Conservation (phyloP, 495 filamentous ascomycete species). For the Hypoxylon rickii region DNA sequence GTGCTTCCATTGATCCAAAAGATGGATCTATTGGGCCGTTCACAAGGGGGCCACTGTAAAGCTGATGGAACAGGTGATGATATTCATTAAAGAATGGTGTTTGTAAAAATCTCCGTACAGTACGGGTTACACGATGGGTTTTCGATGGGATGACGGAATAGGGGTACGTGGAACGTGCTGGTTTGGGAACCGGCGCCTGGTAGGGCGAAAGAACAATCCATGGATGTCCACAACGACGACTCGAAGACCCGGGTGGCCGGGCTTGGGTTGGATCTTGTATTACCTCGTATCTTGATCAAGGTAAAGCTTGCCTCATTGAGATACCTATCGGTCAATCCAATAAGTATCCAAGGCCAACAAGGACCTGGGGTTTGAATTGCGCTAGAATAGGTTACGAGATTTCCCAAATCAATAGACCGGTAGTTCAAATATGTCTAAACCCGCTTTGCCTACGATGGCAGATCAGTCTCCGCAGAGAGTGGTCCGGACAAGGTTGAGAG, state of each 20-base stretch:
- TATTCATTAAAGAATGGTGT: not conserved
- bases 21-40: not conserved
- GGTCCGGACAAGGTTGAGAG: slow-evolving; percentile 9
- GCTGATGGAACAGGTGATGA: not conserved
- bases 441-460: not conserved
- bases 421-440: not conserved
- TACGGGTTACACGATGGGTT: not conserved
- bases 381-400: no score
- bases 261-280: not conserved
- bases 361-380: no score
- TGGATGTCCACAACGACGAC: no score
- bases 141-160: not conserved
- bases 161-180: not conserved
- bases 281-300: no score
- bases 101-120: not conserved
- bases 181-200: no score
- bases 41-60: not conserved
- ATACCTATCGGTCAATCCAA: no score
- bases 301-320: no score
- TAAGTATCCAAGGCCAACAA: no score
- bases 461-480: slow-evolving; percentile 6
- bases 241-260: not conserved
- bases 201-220: no score
- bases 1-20: no score
- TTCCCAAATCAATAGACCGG: not conserved